A percentile compares a stretch with the other conserved stretches of the same genome.
Conservation (phyloP, 1,139 yeast species). For the Nadsonia commutata region DNA sequence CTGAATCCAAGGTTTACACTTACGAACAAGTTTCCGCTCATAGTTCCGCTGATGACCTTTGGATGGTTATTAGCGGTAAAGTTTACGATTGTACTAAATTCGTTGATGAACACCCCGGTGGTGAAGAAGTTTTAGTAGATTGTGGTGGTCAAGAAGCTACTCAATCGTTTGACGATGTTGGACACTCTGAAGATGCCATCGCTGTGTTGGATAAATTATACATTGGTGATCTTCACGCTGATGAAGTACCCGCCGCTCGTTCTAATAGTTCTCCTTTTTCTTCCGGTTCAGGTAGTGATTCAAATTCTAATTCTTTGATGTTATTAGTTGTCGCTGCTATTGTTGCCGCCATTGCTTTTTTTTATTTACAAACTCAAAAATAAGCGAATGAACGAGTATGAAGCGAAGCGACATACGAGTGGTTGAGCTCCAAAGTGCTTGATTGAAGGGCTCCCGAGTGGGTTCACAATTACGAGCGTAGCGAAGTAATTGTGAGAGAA, state of each 20-base stretch:
- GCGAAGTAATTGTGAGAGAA: too few relatives aligned
- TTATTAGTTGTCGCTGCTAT: conserved; percentile 38
- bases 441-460: too few relatives aligned
- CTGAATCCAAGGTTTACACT: conserved; percentile 27
- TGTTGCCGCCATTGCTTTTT: conserved; percentile 43
- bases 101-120: conserved; percentile 97
- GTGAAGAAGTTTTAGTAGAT: conserved; percentile 89
- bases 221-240: conserved; percentile 51
- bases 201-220: conserved; percentile 53
- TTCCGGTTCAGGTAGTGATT: conserved; percentile 10
- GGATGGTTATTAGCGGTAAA: conserved; percentile 83
- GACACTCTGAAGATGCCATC: conserved; percentile 93
- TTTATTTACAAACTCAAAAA: conserved; percentile 24
- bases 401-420: conserved; percentile 3
- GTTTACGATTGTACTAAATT: conserved; percentile 78
- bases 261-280: conserved; percentile 7
- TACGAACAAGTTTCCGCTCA: conserved; percentile 69
- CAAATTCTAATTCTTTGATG: conserved; percentile 19
- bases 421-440: too few relatives aligned
- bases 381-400: too few relatives aligned
- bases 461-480: too few relatives aligned
- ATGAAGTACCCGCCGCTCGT: conserved; percentile 12
- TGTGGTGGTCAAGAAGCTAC: conserved; percentile 91
- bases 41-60: conserved; percentile 62
- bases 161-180: conserved; percentile 87